Base-by-base conservation (phyloP, 768 basidiomycete genomes). In the Collybia sp. region DNA sequence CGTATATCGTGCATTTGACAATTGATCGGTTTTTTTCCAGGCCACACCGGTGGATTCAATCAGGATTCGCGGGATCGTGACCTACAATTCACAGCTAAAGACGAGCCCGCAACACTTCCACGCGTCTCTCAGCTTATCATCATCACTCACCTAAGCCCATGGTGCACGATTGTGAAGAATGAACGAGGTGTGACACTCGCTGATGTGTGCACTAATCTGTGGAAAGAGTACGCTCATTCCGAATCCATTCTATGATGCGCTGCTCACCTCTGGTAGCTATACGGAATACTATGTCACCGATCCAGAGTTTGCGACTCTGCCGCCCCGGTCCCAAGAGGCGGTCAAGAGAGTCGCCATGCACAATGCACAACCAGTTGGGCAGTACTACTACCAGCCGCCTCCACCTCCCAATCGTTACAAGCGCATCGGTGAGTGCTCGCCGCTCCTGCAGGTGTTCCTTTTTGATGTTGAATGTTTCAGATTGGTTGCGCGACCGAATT, bases 141-240 rank as follows among this genome's bases (percentile, higher is more conserved):
- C 47, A 77, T 84, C 53, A 77, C 77, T 11, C 61, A 69, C 39
- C 66, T 73, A 36, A 83, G 77, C 37, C 89, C 90, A 1, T 92
- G 89, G 89, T 86, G 85, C 59, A 86, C 84, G 6, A 80, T 80
- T 46, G 73, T 88, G 42, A 79, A 73, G 62, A 90, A 84, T 56
- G 78, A 82, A 12, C 64, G 67, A 0, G 89, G 89, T 0, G 86
- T 93, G 13, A 90, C 88, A 2, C 73, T 87, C 50, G 76, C 75
- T 13, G 88, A 93, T 58, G 73, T 92, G n/a, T 86, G 82, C 54
- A 69, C 71, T 3, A 64, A 73, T n/a, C 64, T 92, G 38, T 88
- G 78, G 72, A 82, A 80, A 62, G 88, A 92, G 90, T 92, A 49
- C 31, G 84, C 71, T 42, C 19, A n/a, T 25, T 31, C 12, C 15